Evolutionary conservation across 208 protist species (phyloP), one percentile per base, ranked within the genome.

Genomic region (Dictyostelium gargantuum): DNA sequence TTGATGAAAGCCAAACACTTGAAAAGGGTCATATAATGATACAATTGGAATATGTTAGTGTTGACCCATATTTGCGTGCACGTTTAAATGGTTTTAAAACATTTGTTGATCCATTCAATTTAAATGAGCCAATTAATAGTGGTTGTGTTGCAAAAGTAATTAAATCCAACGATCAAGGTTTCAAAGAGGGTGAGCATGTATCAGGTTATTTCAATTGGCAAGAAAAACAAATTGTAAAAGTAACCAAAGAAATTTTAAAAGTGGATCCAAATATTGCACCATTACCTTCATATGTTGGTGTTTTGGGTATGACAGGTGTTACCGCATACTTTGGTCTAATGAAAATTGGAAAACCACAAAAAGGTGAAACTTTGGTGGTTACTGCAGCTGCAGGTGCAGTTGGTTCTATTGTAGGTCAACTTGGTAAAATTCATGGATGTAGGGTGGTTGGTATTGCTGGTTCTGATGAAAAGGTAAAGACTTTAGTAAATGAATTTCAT

Each of bases 301-400:
- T 61, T 58, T 23, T 94, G 17, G 94, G 93, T 52, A 77, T 94
- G 46, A 66, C 91, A 32, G 93, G 93, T 23, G 35, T 56, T 6
- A 77, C 93, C 21, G 91, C 93, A 17, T 96, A 54, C 26, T 40
- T 80, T 32, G 80, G 80, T 29, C 35, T 95, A 1, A 11, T 29
- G 3, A 3, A 91, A 8, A 82, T 96, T 44, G 86, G 63, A 23
- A 44, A 93, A n/a, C 94, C 94, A n/a, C 92, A 96, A 48, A 40
- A 84, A 74, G 95, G 95, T 32, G 80, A 96, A 61, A 96, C 94
- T 6, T n/a, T 96, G 4, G 44, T 96, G n/a, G 84, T 96, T 5
- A 70, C 46, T 21, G 95, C 84, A 9, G 95, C 92, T 1, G 68
- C 93, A 11, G 95, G 95, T 4, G 94, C 46, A 1, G 74, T 80